Evolutionary conservation across 495 filamentous ascomycete species (phyloP).

Genomic region (Oleoguttula mirabilis): DNA sequence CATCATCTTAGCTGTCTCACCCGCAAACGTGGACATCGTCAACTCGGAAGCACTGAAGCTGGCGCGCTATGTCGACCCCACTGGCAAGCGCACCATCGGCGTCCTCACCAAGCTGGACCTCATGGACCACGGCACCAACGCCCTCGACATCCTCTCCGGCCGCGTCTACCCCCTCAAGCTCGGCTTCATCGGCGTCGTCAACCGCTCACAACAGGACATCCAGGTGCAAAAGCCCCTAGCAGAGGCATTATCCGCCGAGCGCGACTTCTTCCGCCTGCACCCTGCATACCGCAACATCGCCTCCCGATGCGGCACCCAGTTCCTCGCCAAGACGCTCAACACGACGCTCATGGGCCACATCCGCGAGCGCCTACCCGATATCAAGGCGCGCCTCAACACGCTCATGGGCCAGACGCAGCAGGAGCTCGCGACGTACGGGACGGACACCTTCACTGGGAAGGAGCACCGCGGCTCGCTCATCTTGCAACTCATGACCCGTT

Average conservation of each 20-base stretch:
- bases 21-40: conserved; percentile 95
- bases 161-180: conserved; percentile 95
- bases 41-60: conserved; percentile 98
- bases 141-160: conserved; percentile 89
- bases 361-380: conserved; percentile 87
- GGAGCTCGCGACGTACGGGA: conserved; percentile 94
- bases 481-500: conserved; percentile 94
- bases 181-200: conserved; percentile 96
- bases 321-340: conserved; percentile 88
- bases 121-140: conserved; percentile 99
- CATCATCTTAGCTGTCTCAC: conserved; percentile 92
- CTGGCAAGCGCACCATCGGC: conserved; percentile 89
- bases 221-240: conserved; percentile 84
- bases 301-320: conserved; percentile 86
- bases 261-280: conserved; percentile 93
- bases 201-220: conserved; percentile 96
- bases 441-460: conserved; percentile 95
- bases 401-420: conserved; percentile 99
- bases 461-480: conserved; percentile 93
- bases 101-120: conserved; percentile 95
- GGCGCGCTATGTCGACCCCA: conserved; percentile 89
- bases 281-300: conserved; percentile 96
- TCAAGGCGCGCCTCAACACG: conserved; percentile 94
- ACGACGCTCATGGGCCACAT: conserved; percentile 93
- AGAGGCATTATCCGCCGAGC: conserved; percentile 78